These are phyloP conservation scores for Carex scoparia DNA, from an alignment of 176 grass and related monocot genomes.

Conservation along the genomic window DNA sequence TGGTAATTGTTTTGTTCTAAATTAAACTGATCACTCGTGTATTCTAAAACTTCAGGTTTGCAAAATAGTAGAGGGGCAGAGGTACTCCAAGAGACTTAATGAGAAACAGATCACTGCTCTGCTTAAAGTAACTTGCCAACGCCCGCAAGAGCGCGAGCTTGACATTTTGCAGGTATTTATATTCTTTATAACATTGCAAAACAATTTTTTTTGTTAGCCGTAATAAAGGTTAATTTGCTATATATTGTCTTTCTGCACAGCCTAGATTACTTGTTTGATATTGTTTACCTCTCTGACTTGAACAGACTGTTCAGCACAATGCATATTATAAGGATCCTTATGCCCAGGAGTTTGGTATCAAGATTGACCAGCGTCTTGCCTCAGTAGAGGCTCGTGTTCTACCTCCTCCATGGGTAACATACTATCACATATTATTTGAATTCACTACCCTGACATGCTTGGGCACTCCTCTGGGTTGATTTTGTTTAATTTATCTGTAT, in stretches of 20 bases:
- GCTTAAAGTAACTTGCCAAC: constrained; percentile 87
- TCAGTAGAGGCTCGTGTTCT: constrained; percentile 90
- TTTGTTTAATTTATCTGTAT: neutral
- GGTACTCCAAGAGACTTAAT: constrained; percentile 82
- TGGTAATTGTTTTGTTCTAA: neutral
- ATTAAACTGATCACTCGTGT: neutral
- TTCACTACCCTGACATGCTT: constrained; percentile 10
- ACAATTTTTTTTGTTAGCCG: neutral
- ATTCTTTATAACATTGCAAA: neutral
- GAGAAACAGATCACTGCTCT: constrained; percentile 91
- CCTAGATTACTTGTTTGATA: neutral
- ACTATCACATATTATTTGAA: constrained; percentile 16
- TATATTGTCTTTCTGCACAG: constrained; percentile 6
- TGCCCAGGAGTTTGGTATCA: constrained; percentile 91
- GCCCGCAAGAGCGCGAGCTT: constrained; percentile 61
- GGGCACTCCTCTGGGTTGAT: constrained; percentile 5
- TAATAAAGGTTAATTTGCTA: constrained; percentile 11
- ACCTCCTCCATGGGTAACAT: constrained; percentile 69
- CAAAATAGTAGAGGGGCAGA: constrained; percentile 89
- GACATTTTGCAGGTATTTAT: constrained; percentile 67
- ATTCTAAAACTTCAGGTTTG: constrained; percentile 53
- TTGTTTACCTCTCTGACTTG: constrained; percentile 10
- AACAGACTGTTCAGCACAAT: constrained; percentile 90
- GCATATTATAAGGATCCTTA: constrained; percentile 89
- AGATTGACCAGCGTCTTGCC: constrained; percentile 71